phyloP scores from a whole-genome alignment of 1,284 basidiomycete genomes.

The Malassezia arunalokei region DNA sequence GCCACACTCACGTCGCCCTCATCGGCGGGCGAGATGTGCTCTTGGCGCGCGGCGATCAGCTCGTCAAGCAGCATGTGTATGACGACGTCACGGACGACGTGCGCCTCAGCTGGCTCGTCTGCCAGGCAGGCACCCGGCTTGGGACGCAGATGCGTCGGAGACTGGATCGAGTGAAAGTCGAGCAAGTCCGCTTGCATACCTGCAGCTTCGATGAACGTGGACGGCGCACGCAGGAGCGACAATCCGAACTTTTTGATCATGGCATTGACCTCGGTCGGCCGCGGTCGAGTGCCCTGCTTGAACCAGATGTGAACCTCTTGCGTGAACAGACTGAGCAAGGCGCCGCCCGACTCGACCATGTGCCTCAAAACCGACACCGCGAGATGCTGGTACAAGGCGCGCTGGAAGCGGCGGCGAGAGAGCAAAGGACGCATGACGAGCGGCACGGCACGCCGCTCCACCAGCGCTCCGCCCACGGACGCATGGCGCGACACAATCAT shows the following conservation, averaged over 20 bases:
- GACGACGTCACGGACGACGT: conserved; percentile 51
- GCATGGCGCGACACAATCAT: conserved; percentile 30
- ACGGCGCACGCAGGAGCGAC: conserved; percentile 59
- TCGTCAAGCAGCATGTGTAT: conserved; percentile 52
- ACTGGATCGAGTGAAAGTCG: conserved; percentile 18
- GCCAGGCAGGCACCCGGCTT: conserved; percentile 4
- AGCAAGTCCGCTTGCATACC: conserved; percentile 28
- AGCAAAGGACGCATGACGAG: conserved; percentile 32
- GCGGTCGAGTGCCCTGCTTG: conserved; percentile 12
- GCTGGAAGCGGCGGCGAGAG: conserved; percentile 19
- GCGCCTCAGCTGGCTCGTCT: conserved; percentile 1
- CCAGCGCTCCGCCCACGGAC: conserved; percentile 20
- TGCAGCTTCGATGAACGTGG: conserved; percentile 60
- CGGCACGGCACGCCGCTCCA: conserved; percentile 23
- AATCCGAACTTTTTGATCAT: conserved; percentile 7
- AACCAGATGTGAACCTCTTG: conserved; percentile 56
- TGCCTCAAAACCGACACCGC: conserved; percentile 80
- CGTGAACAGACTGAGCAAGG: conserved; percentile 63
- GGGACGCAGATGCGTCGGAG: conserved; percentile 15
- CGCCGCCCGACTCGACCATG: conserved; percentile 64
- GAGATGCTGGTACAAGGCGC: conserved; percentile 60
- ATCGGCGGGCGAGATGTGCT: background rate
- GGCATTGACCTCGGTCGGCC: conserved; percentile 1
- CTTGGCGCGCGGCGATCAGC: background rate
- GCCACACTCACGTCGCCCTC: conserved; percentile 15